A percentile compares a stretch with the other conserved stretches of the same genome.
phyloP scores from a whole-genome alignment of 306 rosid species.

The Vigna mungo region DNA sequence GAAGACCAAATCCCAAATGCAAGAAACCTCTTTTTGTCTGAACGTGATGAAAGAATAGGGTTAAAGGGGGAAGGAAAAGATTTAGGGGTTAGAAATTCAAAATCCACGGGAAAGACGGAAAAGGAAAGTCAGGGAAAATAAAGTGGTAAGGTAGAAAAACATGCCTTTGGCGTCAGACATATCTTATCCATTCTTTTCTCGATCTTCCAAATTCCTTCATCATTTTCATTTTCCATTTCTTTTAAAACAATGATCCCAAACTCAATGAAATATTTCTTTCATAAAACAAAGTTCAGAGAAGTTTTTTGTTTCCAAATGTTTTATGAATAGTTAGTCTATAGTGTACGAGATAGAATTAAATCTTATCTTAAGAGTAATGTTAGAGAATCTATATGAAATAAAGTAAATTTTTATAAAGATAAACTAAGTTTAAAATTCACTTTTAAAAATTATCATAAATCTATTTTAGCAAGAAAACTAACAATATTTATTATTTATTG shows the following conservation, averaged over 20 bases:
- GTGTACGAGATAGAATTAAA: too few relatives aligned
- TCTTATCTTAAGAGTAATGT: too few relatives aligned
- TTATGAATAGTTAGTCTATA: too few relatives aligned
- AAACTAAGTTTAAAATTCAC: too few relatives aligned
- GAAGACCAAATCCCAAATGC: slow-evolving; percentile 48
- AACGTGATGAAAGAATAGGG: slow-evolving; percentile 37
- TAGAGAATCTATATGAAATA: too few relatives aligned
- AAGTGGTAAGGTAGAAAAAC: slow-evolving; percentile 41
- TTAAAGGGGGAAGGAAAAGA: slow-evolving; percentile 26
- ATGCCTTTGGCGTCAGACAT: slow-evolving; percentile 45
- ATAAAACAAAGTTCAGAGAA: too few relatives aligned
- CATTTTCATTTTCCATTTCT: slow-evolving; percentile 16
- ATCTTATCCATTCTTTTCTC: slow-evolving; percentile 35
- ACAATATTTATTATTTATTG: too few relatives aligned
- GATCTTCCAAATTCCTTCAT: not conserved
- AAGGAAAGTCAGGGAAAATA: slow-evolving; percentile 34
- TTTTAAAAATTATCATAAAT: too few relatives aligned
- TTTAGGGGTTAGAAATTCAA: slow-evolving; percentile 8
- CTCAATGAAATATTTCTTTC: too few relatives aligned
- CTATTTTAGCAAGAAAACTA: too few relatives aligned
- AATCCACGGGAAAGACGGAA: slow-evolving; percentile 47
- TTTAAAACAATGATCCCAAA: not conserved
- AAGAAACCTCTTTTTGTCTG: slow-evolving; percentile 49
- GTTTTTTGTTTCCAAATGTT: too few relatives aligned
- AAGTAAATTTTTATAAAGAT: too few relatives aligned